Conservation (phyloP, 75 land plant species). For the Sequoiadendron giganteum region DNA sequence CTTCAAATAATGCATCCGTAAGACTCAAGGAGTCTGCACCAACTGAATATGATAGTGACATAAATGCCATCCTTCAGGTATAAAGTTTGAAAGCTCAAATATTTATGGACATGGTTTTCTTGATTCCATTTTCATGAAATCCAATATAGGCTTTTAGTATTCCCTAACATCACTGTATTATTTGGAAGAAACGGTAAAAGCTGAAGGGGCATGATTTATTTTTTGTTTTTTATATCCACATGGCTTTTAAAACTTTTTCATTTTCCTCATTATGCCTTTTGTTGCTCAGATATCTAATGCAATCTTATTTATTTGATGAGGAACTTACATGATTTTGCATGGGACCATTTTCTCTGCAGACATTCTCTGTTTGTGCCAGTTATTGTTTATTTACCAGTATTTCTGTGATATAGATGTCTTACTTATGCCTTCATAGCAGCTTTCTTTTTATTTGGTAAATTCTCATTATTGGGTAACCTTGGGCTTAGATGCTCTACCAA, state of each 20-base stretch:
- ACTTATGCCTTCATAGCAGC: not conserved
- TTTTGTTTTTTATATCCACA: not conserved
- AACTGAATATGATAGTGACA: conserved; percentile 57
- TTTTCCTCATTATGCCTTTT: not conserved
- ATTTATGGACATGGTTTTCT: not conserved
- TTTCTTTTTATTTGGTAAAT: not conserved
- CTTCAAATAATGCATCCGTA: conserved; percentile 21
- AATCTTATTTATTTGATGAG: not conserved
- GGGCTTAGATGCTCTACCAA: not conserved
- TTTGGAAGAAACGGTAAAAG: not conserved
- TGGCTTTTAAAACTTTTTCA: not conserved
- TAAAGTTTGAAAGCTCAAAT: not conserved
- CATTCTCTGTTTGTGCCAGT: not conserved
- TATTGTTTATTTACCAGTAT: not conserved
- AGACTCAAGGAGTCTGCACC: conserved; percentile 44
- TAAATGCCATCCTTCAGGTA: conserved; percentile 91
- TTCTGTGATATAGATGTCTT: not conserved
- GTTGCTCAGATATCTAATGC: not conserved
- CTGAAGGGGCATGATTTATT: not conserved
- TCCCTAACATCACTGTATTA: not conserved
- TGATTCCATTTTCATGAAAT: not conserved
- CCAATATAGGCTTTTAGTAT: not conserved
- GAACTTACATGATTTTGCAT: not conserved
- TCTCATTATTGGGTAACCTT: not conserved
- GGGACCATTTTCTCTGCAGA: not conserved